phyloP scores from a whole-genome alignment of 2,329 filamentous ascomycete genomes.

The Chaetoscypha palmicola region DNA sequence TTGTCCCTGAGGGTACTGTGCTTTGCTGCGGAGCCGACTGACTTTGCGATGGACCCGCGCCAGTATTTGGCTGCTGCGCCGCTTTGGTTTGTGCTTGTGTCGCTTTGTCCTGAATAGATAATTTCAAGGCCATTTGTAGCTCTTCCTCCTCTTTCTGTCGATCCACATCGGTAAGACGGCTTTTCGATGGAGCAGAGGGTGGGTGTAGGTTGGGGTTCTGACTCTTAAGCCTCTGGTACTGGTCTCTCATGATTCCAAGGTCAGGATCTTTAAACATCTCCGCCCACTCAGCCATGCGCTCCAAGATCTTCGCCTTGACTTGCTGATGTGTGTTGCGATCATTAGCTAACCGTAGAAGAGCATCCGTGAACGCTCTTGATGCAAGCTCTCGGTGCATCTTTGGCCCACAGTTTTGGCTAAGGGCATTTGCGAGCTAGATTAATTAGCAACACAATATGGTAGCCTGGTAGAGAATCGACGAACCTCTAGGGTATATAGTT shows the following conservation, averaged over 20 bases:
- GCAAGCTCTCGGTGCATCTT: slow-evolving; percentile 65
- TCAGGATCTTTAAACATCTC: slow-evolving; percentile 92
- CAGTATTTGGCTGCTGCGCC: slow-evolving; percentile 30
- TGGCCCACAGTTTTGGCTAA: slow-evolving; percentile 65
- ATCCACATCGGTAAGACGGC: slow-evolving; percentile 80
- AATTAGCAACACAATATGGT: not conserved
- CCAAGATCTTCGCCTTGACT: slow-evolving; percentile 94
- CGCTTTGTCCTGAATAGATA: slow-evolving; percentile 86
- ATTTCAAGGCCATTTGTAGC: slow-evolving; percentile 86
- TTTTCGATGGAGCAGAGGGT: slow-evolving; percentile 90
- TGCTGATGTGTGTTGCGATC: slow-evolving; percentile 94
- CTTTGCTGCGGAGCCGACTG: slow-evolving; percentile 39
- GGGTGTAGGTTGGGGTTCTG: slow-evolving; percentile 82
- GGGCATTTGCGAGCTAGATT: slow-evolving; percentile 57
- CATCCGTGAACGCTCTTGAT: slow-evolving; percentile 76
- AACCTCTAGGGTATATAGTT: slow-evolving; percentile 66
- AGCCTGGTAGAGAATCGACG: slow-evolving; percentile 10
- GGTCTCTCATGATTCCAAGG: slow-evolving; percentile 94
- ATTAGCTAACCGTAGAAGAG: slow-evolving; percentile 79
- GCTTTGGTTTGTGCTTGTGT: slow-evolving; percentile 45
- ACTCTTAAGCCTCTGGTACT: slow-evolving; percentile 78
- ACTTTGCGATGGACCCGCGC: slow-evolving; percentile 34
- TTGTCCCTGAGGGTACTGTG: slow-evolving; percentile 71
- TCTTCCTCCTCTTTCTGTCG: slow-evolving; percentile 95
- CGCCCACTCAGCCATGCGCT: slow-evolving; percentile 93